phyloP scores from a whole-genome alignment of 495 filamentous ascomycete genomes.

The Aspergillus heteromorphus region DNA sequence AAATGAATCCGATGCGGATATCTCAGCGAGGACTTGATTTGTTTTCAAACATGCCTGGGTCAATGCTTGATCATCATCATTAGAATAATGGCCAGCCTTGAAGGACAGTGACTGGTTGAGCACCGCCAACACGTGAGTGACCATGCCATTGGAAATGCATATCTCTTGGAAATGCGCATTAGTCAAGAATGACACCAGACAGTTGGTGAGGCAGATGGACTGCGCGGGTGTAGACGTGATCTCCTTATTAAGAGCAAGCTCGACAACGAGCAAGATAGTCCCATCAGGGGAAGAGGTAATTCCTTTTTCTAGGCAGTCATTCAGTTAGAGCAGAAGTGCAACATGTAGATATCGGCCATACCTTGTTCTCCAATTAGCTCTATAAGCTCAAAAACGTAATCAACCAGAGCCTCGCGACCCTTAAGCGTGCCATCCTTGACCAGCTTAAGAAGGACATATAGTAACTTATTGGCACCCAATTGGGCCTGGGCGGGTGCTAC shows the following conservation, averaged over 20 bases:
- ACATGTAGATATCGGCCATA: constrained; percentile 7
- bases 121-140: constrained; percentile 28
- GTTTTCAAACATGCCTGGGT: constrained; percentile 50
- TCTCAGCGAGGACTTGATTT: constrained; percentile 55
- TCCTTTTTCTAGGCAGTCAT: constrained; percentile 24
- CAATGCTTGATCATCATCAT: constrained; percentile 48
- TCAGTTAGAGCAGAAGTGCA: constrained; percentile 1
- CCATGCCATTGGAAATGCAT: constrained; percentile 33
- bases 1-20: constrained; percentile 57
- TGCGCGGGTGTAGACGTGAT: constrained; percentile 24
- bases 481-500: constrained; percentile 52
- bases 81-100: constrained; percentile 21
- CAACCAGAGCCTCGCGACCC: constrained; percentile 29
- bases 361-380: constrained; percentile 41
- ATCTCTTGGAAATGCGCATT: constrained; percentile 36
- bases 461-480: constrained; percentile 53
- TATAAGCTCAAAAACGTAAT: constrained; percentile 36
- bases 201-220: constrained; percentile 30
- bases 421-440: constrained; percentile 29
- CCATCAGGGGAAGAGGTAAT: constrained; percentile 35
- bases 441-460: constrained; percentile 36
- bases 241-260: constrained; percentile 23
- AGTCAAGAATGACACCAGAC: constrained; percentile 30
- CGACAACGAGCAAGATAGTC: constrained; percentile 34
- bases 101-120: constrained; percentile 28